Conservation (phyloP, 2,329 filamentous ascomycete species). For the Hysterium pulicare region DNA sequence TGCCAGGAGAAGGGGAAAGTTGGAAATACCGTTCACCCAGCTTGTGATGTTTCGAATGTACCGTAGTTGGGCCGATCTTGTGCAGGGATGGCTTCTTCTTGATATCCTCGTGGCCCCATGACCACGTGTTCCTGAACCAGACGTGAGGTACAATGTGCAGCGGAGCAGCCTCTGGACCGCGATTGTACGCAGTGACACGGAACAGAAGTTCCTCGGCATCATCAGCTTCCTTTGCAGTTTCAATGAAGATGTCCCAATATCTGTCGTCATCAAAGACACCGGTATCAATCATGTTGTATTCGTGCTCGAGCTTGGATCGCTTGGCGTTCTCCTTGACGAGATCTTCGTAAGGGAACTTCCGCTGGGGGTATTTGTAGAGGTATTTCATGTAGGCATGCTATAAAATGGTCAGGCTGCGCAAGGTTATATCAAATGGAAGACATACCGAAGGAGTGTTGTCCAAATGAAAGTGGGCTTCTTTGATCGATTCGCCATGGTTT, state of each 20-base stretch:
- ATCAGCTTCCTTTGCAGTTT: slow-evolving; percentile 90
- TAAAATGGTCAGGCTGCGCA: slow-evolving; percentile 15
- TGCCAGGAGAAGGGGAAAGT: slow-evolving; percentile 84
- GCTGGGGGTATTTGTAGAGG: slow-evolving; percentile 95
- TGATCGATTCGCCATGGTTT: slow-evolving; percentile 95
- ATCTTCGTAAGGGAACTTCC: slow-evolving; percentile 86
- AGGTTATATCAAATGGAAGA: slow-evolving; percentile 34
- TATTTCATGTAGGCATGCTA: slow-evolving; percentile 99
- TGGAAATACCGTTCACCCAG: slow-evolving; percentile 81
- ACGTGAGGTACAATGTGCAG: slow-evolving; percentile 92
- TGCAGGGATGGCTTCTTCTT: slow-evolving; percentile 78
- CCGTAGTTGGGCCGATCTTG: slow-evolving; percentile 62
- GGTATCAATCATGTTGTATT: slow-evolving; percentile 91
- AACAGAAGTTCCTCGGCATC: slow-evolving; percentile 90
- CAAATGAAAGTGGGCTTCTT: slow-evolving; percentile 93
- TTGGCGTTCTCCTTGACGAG: slow-evolving; percentile 79
- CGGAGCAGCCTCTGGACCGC: slow-evolving; percentile 84
- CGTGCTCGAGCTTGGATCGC: slow-evolving; percentile 70
- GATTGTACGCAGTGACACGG: slow-evolving; percentile 93
- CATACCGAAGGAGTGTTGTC: slow-evolving; percentile 80
- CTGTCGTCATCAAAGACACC: slow-evolving; percentile 81
- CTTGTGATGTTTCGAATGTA: slow-evolving; percentile 73
- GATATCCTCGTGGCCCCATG: slow-evolving; percentile 77
- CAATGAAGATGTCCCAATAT: slow-evolving; percentile 97
- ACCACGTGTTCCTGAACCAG: slow-evolving; percentile 98